Conservation (phyloP, 805 yeast species). For the Wickerhamomyces bovis region DNA sequence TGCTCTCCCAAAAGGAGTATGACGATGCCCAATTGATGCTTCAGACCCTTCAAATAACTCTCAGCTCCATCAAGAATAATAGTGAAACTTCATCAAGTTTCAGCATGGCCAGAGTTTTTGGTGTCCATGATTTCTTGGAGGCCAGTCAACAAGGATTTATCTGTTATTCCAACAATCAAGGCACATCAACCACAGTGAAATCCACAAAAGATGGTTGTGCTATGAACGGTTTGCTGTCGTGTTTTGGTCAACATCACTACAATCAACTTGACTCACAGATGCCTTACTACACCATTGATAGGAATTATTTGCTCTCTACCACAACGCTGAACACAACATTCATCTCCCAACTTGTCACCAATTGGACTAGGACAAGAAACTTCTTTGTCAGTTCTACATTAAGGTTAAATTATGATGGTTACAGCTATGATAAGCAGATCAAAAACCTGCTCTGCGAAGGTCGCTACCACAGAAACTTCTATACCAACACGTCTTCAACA, state of each 20-base stretch:
- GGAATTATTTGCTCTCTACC: background rate
- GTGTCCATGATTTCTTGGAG: conserved; percentile 3
- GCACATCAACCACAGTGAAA: background rate
- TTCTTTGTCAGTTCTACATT: background rate
- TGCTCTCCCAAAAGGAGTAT: background rate
- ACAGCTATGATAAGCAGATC: background rate
- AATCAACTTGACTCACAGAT: background rate
- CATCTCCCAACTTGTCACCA: background rate
- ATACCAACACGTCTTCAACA: background rate
- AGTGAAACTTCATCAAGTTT: background rate
- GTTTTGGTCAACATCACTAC: background rate
- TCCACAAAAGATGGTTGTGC: background rate
- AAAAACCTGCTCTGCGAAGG: background rate
- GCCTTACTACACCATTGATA: background rate
- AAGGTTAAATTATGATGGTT: background rate
- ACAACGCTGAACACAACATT: background rate
- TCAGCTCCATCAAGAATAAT: background rate
- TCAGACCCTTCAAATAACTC: background rate
- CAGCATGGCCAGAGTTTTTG: conserved; percentile 6
- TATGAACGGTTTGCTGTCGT: background rate
- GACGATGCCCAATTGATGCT: background rate
- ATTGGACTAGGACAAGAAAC: background rate
- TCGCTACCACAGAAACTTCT: too few relatives aligned
- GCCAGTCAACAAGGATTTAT: conserved; percentile 2
- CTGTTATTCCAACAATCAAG: conserved; percentile 3